Evolutionary conservation across 2,329 filamentous ascomycete genomes (phyloP).

Genomic region (Aquanectria penicillioides): DNA sequence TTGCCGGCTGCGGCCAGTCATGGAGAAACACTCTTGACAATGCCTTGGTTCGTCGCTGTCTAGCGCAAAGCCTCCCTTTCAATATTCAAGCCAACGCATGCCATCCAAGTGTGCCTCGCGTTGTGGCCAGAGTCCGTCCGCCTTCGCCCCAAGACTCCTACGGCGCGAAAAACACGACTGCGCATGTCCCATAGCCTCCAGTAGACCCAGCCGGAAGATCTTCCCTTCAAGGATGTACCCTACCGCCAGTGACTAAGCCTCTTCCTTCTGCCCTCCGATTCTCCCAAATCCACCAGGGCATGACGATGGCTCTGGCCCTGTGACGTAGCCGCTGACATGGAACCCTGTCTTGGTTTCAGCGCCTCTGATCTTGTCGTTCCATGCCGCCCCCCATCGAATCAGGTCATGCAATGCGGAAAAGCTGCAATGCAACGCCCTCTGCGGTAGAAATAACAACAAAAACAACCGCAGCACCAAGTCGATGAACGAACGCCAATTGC

Average conservation of each 20-base stretch:
- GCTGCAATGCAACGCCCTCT: too few relatives aligned
- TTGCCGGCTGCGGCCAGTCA: not conserved
- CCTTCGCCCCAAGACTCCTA: not conserved
- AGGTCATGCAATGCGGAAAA: too few relatives aligned
- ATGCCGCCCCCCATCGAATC: not conserved
- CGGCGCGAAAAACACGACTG: too few relatives aligned
- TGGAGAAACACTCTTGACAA: too few relatives aligned
- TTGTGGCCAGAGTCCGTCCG: too few relatives aligned
- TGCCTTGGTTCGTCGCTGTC: too few relatives aligned
- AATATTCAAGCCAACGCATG: too few relatives aligned
- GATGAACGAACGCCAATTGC: too few relatives aligned
- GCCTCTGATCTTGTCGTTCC: conserved; percentile 6
- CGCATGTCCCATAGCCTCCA: not conserved
- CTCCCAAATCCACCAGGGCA: not conserved
- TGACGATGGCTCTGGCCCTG: conserved; percentile 6
- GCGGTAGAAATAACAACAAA: too few relatives aligned
- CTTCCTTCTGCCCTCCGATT: not conserved
- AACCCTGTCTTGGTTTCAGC: conserved; percentile 19
- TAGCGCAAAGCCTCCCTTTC: too few relatives aligned
- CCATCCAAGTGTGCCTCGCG: too few relatives aligned
- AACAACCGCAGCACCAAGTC: too few relatives aligned
- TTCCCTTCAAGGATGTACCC: not conserved
- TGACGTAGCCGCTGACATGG: conserved; percentile 19
- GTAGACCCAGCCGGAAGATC: not conserved
- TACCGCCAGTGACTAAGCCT: conserved; percentile 19